Evolutionary conservation across 164 flowering plant species (phyloP).

Genomic region (Dillenia turbinata): DNA sequence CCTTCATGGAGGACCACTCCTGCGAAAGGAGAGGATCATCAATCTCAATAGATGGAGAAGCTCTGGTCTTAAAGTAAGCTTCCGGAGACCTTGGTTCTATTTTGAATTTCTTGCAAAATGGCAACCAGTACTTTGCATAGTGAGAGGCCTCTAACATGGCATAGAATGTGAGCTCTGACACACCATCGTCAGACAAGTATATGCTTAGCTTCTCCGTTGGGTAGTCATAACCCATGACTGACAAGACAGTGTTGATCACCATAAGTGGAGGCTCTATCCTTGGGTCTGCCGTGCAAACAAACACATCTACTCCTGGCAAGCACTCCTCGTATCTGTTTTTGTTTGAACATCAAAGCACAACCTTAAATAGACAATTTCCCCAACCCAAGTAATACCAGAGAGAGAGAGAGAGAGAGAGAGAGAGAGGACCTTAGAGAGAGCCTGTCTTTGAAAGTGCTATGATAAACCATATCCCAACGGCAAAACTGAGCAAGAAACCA

Average conservation of each 20-base stretch:
- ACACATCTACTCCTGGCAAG: slow-evolving; percentile 36
- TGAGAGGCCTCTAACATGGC: slow-evolving; percentile 42
- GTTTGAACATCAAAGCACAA: no score
- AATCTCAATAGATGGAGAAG: not conserved
- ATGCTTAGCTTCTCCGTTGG: slow-evolving; percentile 37
- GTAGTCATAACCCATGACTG: slow-evolving; percentile 40
- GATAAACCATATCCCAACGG: slow-evolving; percentile 30
- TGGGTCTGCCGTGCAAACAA: slow-evolving; percentile 49
- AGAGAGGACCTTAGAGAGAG: slow-evolving; percentile 34
- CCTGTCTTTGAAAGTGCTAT: slow-evolving; percentile 32
- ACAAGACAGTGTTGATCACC: slow-evolving; percentile 37
- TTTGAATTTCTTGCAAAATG: slow-evolving; percentile 36
- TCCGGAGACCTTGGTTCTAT: slow-evolving; percentile 36
- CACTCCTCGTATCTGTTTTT: slow-evolving; percentile 14
- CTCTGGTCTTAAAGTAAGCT: slow-evolving; percentile 22
- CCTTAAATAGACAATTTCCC: no score
- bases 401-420: not conserved
- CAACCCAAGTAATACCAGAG: no score
- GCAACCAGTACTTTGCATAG: slow-evolving; percentile 40
- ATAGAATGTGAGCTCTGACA: slow-evolving; percentile 36
- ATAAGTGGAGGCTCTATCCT: slow-evolving; percentile 32
- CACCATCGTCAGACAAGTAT: slow-evolving; percentile 44
- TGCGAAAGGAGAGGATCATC: not conserved
- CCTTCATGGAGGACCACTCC: slow-evolving; percentile 14
- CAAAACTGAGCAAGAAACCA: slow-evolving; percentile 25